A percentile compares a stretch with the other conserved stretches of the same genome.
These are phyloP conservation scores for Sphaceloma murrayae DNA, from an alignment of 2,329 filamentous ascomycete genomes.

Conservation along the genomic window DNA sequence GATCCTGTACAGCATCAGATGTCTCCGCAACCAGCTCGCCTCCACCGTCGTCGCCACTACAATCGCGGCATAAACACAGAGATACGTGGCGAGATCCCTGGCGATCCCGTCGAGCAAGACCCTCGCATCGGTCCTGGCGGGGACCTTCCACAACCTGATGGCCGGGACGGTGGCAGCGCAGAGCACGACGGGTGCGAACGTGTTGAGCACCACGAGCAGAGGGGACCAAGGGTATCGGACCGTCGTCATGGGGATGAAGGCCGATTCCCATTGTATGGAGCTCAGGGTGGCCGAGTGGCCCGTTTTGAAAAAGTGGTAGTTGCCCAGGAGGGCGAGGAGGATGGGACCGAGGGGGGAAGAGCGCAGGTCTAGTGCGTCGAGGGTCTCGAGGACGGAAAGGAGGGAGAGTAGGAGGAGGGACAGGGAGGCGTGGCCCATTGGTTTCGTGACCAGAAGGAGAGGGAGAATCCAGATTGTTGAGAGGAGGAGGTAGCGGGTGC, in stretches of 20 bases:
- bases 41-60: constrained; percentile 80
- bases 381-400: constrained; percentile 60
- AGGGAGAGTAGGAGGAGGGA: constrained; percentile 81
- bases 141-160: constrained; percentile 79
- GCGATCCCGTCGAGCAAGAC: constrained; percentile 57
- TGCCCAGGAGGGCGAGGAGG: constrained; percentile 77
- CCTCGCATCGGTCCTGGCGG: constrained; percentile 51
- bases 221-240: constrained; percentile 87
- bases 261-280: constrained; percentile 91
- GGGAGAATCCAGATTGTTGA: constrained; percentile 68
- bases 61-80: constrained; percentile 74
- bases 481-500: constrained; percentile 78
- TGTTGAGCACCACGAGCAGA: constrained; percentile 71
- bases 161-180: constrained; percentile 72
- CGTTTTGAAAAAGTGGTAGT: constrained; percentile 95
- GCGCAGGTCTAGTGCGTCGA: constrained; percentile 53
- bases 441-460: constrained; percentile 76
- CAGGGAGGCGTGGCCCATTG: constrained; percentile 82
- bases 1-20: constrained; percentile 93
- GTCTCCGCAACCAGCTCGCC: constrained; percentile 76
- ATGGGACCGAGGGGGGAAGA: constrained; percentile 70
- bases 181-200: constrained; percentile 79
- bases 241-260: constrained; percentile 76
- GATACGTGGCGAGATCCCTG: constrained; percentile 62
- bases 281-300: constrained; percentile 84